Evolutionary conservation across 257 asterid genomes (phyloP).

Genomic region (Pogostemon cablin): DNA sequence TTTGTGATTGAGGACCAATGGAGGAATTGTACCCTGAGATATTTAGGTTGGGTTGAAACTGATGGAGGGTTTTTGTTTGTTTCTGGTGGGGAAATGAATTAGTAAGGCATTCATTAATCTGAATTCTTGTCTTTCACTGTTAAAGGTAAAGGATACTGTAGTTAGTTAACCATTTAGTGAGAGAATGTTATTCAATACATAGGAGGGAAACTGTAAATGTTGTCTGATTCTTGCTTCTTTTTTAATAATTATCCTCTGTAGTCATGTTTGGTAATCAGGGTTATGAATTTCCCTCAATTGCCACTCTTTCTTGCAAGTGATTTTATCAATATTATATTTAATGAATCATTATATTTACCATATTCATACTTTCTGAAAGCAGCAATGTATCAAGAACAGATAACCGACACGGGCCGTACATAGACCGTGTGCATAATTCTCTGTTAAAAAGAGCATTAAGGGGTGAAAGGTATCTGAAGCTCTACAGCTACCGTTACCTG

Average conservation of each 20-base stretch:
- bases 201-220: neutral
- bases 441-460: constrained; percentile 54
- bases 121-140: constrained; percentile 5
- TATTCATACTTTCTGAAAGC: constrained; percentile 36
- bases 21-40: neutral
- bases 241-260: neutral
- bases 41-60: constrained; percentile 11
- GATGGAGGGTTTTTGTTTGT: constrained; percentile 12
- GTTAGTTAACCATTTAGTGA: constrained; percentile 7
- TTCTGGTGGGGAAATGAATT: neutral
- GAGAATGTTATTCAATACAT: constrained; percentile 16
- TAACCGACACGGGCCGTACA: constrained; percentile 41
- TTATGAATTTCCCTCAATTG: constrained; percentile 7
- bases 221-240: constrained; percentile 13
- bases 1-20: constrained; percentile 1
- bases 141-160: constrained; percentile 7
- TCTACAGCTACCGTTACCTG: constrained; percentile 92
- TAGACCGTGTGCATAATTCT: constrained; percentile 77
- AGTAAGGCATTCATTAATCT: neutral
- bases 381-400: constrained; percentile 59
- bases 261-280: constrained; percentile 3
- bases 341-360: constrained; percentile 21
- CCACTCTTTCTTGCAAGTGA: constrained; percentile 19
- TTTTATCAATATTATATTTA: constrained; percentile 4
- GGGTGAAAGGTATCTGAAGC: constrained; percentile 84